phyloP scores from a whole-genome alignment of 495 filamentous ascomycete genomes.

The Aspergillus mulundensis region DNA sequence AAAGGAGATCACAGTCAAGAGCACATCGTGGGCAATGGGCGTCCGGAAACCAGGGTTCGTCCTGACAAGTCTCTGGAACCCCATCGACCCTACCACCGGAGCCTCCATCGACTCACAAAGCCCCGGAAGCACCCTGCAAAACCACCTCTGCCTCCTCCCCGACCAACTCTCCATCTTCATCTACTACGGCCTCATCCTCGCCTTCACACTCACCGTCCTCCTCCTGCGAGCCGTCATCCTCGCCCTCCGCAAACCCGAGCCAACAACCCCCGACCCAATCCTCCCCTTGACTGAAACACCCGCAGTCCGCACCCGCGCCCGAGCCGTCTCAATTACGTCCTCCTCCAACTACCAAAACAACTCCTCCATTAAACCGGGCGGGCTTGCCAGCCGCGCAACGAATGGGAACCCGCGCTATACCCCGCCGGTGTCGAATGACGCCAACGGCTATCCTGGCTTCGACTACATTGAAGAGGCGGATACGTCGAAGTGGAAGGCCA shows the following conservation, averaged over 20 bases:
- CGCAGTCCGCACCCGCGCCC: slow-evolving; percentile 6
- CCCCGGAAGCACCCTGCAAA: slow-evolving; percentile 62
- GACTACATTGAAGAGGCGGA: slow-evolving; percentile 22
- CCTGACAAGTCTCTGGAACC: slow-evolving; percentile 88
- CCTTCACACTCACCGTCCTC: slow-evolving; percentile 57
- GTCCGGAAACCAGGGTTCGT: slow-evolving; percentile 84
- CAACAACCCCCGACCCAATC: slow-evolving; percentile 18
- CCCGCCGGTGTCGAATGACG: slow-evolving; percentile 16
- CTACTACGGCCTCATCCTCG: slow-evolving; percentile 62
- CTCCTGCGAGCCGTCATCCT: slow-evolving; percentile 57
- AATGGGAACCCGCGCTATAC: slow-evolving; percentile 25
- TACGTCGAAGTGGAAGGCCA: slow-evolving; percentile 21
- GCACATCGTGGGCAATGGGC: slow-evolving; percentile 94
- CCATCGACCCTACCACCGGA: slow-evolving; percentile 61
- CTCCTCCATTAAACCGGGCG: slow-evolving; percentile 26
- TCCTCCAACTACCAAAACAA: slow-evolving; percentile 40
- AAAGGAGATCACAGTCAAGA: slow-evolving; percentile 91
- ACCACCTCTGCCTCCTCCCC: slow-evolving; percentile 86
- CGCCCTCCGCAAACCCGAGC: slow-evolving; percentile 16
- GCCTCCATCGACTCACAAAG: slow-evolving; percentile 43
- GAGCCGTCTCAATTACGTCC: slow-evolving; percentile 23
- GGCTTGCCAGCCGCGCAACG: slow-evolving; percentile 32
- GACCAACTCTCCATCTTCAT: slow-evolving; percentile 81
- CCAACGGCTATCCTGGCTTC: slow-evolving; percentile 24
- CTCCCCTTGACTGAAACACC: slow-evolving; percentile 39